These are phyloP conservation scores for Harrya chromipes DNA, from an alignment of 768 basidiomycete genomes.

Conservation along the genomic window DNA sequence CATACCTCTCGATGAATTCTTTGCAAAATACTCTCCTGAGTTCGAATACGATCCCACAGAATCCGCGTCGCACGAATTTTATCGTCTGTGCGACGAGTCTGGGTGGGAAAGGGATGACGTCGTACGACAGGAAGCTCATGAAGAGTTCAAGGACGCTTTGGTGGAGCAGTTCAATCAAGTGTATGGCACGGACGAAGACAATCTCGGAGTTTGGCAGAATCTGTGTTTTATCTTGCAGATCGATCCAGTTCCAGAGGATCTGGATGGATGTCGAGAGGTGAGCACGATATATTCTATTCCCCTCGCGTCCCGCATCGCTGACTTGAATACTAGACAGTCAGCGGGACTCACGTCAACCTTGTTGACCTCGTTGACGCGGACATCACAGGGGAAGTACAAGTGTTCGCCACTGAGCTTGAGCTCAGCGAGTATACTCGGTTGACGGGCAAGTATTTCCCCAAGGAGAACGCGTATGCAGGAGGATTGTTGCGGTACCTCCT, in stretches of 20 bases:
- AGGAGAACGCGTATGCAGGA: slow-evolving; percentile 13
- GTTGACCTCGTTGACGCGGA: slow-evolving; percentile 19
- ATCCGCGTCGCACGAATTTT: slow-evolving; percentile 15
- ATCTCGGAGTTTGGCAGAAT: slow-evolving; percentile 9
- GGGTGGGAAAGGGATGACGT: slow-evolving; percentile 2
- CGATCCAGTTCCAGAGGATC: slow-evolving; percentile 3
- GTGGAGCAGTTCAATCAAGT: slow-evolving; percentile 15
- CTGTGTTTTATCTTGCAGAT: slow-evolving; percentile 6
- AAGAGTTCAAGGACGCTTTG: slow-evolving; percentile 8
- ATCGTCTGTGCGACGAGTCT: slow-evolving; percentile 12
- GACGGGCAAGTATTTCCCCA: slow-evolving; percentile 13
- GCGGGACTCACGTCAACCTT: slow-evolving; percentile 4
- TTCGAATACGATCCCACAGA: slow-evolving; percentile 7
- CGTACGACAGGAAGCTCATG: background rate
- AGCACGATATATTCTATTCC: background rate
- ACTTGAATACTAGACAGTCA: background rate
- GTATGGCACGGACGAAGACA: slow-evolving; percentile 8
- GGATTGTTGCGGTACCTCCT: slow-evolving; percentile 13
- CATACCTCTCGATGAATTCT: slow-evolving; percentile 2
- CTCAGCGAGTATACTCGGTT: slow-evolving; percentile 10
- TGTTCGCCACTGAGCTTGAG: slow-evolving; percentile 7
- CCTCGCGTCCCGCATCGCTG: background rate
- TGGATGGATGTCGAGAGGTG: slow-evolving; percentile 10
- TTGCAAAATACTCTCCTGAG: background rate
- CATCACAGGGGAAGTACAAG: background rate